Percentiles rank a stretch among this genome's conserved stretches.
Evolutionary conservation across 1,284 basidiomycete genomes (phyloP).

Genomic region (Ceratobasidium sp.): DNA sequence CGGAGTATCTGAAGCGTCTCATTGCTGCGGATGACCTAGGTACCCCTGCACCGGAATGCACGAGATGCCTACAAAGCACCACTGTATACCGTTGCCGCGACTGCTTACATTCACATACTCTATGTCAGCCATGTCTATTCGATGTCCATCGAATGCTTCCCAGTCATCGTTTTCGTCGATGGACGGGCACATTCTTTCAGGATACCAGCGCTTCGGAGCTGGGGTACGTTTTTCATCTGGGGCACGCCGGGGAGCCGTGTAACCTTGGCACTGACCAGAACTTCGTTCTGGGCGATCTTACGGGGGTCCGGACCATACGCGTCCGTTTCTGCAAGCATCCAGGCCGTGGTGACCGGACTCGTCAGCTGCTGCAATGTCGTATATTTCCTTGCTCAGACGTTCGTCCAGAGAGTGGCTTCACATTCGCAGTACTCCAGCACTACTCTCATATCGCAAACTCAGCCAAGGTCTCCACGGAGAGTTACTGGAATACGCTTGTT

Average conservation of each 20-base stretch:
- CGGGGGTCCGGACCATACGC: not conserved
- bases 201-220: not conserved
- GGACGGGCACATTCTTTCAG: not conserved
- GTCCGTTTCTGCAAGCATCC: not conserved
- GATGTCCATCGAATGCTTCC: not conserved
- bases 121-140: not conserved
- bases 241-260: not conserved
- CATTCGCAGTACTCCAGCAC: not conserved
- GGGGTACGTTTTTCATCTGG: not conserved
- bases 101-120: not conserved
- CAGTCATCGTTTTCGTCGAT: not conserved
- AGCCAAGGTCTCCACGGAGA: too few relatives aligned
- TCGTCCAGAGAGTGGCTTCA: not conserved
- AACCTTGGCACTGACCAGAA: not conserved
- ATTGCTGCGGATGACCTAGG: too few relatives aligned
- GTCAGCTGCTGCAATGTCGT: not conserved
- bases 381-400: not conserved
- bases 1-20: too few relatives aligned
- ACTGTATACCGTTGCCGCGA: not conserved
- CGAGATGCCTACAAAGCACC: too few relatives aligned
- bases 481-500: too few relatives aligned
- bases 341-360: not conserved
- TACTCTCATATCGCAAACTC: too few relatives aligned
- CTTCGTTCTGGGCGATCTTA: not conserved
- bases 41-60: too few relatives aligned